Percentiles rank a stretch among this genome's conserved stretches.
phyloP scores from a whole-genome alignment of 345 rosid species.

The Noccaea bulbosa region DNA sequence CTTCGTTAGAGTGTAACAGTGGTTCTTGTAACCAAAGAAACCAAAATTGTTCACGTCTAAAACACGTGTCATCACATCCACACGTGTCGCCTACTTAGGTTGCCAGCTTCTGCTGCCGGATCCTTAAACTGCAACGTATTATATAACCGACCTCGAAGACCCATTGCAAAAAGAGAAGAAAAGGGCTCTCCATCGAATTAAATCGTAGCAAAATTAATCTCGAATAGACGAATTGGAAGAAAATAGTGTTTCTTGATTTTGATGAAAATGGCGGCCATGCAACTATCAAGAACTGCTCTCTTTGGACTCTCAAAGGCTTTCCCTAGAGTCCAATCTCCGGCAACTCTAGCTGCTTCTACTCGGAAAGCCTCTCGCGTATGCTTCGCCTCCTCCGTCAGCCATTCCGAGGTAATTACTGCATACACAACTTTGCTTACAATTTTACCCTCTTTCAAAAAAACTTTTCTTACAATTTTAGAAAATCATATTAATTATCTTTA shows the following conservation, averaged over 20 bases:
- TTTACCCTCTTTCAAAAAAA: neutral
- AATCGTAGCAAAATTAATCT: slow-evolving; percentile 3
- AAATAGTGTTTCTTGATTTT: slow-evolving; percentile 11
- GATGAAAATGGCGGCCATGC: slow-evolving; percentile 39
- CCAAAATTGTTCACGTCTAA: neutral
- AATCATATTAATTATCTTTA: neutral
- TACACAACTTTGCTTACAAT: neutral
- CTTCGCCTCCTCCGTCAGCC: slow-evolving; percentile 42
- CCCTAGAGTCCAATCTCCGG: slow-evolving; percentile 30
- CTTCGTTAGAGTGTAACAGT: too few species aligned
- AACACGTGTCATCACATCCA: slow-evolving; percentile 19
- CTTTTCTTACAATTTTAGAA: neutral
- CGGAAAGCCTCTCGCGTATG: slow-evolving; percentile 36
- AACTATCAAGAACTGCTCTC: slow-evolving; percentile 37
- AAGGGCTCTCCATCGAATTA: slow-evolving; percentile 4
- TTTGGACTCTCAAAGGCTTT: slow-evolving; percentile 32
- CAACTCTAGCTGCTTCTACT: slow-evolving; percentile 15
- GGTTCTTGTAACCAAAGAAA: neutral
- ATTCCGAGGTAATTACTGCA: slow-evolving; percentile 27
- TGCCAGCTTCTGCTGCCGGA: slow-evolving; percentile 26
- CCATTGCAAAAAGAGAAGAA: slow-evolving; percentile 14
- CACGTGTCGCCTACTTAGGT: slow-evolving; percentile 24
- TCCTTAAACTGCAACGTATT: slow-evolving; percentile 31
- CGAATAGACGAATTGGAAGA: neutral
- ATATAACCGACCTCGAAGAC: slow-evolving; percentile 27